phyloP scores from a whole-genome alignment of 2,329 filamentous ascomycete genomes.

The Alternaria sp. region DNA sequence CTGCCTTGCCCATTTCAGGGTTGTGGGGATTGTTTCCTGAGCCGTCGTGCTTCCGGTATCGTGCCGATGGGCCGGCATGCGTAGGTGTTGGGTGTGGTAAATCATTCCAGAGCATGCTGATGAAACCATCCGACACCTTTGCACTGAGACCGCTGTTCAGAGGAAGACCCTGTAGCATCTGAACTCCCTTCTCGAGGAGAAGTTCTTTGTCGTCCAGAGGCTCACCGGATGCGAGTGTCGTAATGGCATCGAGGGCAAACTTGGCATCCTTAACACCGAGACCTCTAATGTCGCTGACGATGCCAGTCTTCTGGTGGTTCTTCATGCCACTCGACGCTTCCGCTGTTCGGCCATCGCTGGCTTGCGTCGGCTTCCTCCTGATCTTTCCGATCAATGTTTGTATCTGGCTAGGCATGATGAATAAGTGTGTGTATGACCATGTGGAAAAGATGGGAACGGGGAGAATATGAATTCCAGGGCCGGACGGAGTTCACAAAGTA shows the following conservation, averaged over 20 bases:
- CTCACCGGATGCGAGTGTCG: conserved; percentile 67
- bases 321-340: conserved; percentile 31
- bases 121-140: conserved; percentile 59
- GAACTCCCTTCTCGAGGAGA: conserved; percentile 57
- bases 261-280: conserved; percentile 56
- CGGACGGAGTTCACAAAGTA: neutral
- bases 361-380: conserved; percentile 54
- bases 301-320: conserved; percentile 31
- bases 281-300: conserved; percentile 61
- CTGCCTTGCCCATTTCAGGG: conserved; percentile 61
- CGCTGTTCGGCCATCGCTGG: conserved; percentile 56
- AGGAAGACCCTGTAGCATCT: conserved; percentile 60
- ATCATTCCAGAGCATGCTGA: conserved; percentile 60
- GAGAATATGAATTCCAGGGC: conserved; percentile 2
- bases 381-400: conserved; percentile 55
- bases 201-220: conserved; percentile 66
- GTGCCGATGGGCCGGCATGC: conserved; percentile 53
- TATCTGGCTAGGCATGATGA: conserved; percentile 45
- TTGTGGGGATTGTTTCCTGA: conserved; percentile 58
- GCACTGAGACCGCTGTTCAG: conserved; percentile 57
- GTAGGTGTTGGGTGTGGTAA: conserved; percentile 59
- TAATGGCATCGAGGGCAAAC: conserved; percentile 63
- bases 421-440: conserved; percentile 1
- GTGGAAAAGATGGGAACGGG: neutral
- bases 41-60: conserved; percentile 50